Percentiles rank a stretch among this genome's conserved stretches.
Evolutionary conservation across 371 early-diverging fungal species (phyloP).

Genomic region (Rhizopus microsporus): DNA sequence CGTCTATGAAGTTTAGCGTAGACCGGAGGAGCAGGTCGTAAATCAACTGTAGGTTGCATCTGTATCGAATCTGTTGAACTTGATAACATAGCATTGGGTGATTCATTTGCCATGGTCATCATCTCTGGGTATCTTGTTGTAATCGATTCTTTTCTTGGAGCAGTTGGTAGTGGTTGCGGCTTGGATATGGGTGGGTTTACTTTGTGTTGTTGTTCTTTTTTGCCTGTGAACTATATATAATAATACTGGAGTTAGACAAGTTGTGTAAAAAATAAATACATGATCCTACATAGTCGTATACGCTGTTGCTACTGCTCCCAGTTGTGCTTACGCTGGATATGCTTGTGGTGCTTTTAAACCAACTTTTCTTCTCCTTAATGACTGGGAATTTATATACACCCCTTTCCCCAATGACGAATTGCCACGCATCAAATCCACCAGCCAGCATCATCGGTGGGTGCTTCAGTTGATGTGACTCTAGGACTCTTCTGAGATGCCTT

Average conservation of each 20-base stretch:
- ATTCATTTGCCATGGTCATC: slow-evolving; percentile 1
- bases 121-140: slow-evolving; percentile 21
- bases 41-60: background rate
- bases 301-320: slow-evolving; percentile 16
- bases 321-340: background rate
- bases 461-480: slow-evolving; percentile 28
- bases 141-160: slow-evolving; percentile 23
- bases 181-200: slow-evolving; percentile 10
- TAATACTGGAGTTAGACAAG: background rate
- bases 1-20: slow-evolving; percentile 31
- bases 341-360: slow-evolving; percentile 10
- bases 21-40: slow-evolving; percentile 15
- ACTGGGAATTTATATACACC: slow-evolving; percentile 27
- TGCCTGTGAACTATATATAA: slow-evolving; percentile 10
- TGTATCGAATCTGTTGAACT: background rate
- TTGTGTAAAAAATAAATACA: slow-evolving; percentile 3
- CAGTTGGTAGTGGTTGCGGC: slow-evolving; percentile 28
- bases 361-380: slow-evolving; percentile 3
- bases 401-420: slow-evolving; percentile 33
- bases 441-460: slow-evolving; percentile 64
- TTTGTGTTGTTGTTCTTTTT: background rate
- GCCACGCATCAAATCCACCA: slow-evolving; percentile 83
- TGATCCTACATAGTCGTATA: slow-evolving; percentile 40
- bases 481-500: slow-evolving; percentile 36
- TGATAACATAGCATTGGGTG: background rate